Base-by-base conservation (phyloP, 2,329 filamentous ascomycete species). In the Xylariaceae sp. region DNA sequence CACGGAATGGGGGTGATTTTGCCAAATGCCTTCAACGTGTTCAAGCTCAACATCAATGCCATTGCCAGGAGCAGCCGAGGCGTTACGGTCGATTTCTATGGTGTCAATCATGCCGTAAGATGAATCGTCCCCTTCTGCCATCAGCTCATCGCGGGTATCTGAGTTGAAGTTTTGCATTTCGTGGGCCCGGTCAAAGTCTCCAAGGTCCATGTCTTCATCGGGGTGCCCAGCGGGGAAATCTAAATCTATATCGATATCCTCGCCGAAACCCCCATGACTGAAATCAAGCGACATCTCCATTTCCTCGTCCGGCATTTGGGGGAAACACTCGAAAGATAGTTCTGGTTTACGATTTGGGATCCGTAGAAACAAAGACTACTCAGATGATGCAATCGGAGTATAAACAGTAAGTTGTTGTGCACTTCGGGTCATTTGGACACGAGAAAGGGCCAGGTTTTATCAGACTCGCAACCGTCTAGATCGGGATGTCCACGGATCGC, bases 241-340 rank as follows among this genome's bases (percentile, higher is more conserved):
- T 45, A 70, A 55, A 56, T 70, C 68, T 54, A 70, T 68, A 50
- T 70, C 68, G 55, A 69, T 70, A 43, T 70, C 68, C 48, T 70
- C 66, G 18, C 51, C 62, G 22, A 63, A 64, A 18, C 60, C 65
- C 40, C 56, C 16, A 12, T 63, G 67, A 52, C 64, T 63, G 42
- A 68, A 63, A 53, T 69, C 68, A 43, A 67, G 60, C 16, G 61
- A 62, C 54, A 70, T 68, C 41, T 70, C 68, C 68, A 70, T 70
- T 49, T 68, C 68, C 49, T 69, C 67, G 47, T 58, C 63, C 29
- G 68, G 62, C 67, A 70, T 70, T 43, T 30, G 47, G 62, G 22
- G 54, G n/a, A 44, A 46, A 15, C 40, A n/a, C 36, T 32, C 15
- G 9, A 53, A 43, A 16, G 21, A 37, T 21, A 40, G 54, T 19